Percentiles rank a stretch among this genome's conserved stretches.
Evolutionary conservation across 1,284 basidiomycete species (phyloP).

Genomic region (Thelephora terrestris): DNA sequence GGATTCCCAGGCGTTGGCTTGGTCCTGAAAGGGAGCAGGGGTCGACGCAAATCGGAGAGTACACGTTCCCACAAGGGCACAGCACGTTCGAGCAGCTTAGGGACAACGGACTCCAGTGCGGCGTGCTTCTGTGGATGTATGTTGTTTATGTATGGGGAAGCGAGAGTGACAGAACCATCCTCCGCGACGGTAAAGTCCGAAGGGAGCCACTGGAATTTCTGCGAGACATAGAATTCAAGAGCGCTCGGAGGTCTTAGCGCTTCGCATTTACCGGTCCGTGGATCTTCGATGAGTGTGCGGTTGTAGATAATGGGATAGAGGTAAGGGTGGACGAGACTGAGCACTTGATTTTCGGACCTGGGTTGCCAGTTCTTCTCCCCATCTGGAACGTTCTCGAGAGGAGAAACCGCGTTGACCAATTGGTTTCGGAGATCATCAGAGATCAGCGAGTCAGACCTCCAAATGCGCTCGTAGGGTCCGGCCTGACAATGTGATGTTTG

Average conservation of each 20-base stretch:
- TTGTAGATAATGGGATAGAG: conserved; percentile 7
- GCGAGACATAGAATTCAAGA: not conserved
- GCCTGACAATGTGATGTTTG: conserved; percentile 2
- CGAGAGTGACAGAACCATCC: not conserved
- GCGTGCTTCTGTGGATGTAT: conserved; percentile 4
- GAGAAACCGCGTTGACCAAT: not conserved
- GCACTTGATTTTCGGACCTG: conserved; percentile 13
- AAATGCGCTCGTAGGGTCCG: conserved; percentile 36
- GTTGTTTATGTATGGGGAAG: conserved; percentile 7
- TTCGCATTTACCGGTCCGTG: not conserved
- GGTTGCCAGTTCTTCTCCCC: conserved; percentile 16
- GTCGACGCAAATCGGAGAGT: conserved; percentile 3
- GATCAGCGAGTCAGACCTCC: conserved; percentile 30
- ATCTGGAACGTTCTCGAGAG: conserved; percentile 8
- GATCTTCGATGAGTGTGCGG: not conserved
- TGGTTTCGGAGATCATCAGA: not conserved
- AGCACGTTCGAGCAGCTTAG: conserved; percentile 5
- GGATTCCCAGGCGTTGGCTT: not conserved
- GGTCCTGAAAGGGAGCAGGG: not conserved
- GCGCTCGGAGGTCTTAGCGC: not conserved
- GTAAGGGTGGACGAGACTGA: conserved; percentile 10
- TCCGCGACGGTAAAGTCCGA: conserved; percentile 10
- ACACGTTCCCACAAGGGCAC: conserved; percentile 10
- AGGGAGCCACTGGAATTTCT: conserved; percentile 11
- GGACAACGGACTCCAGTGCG: conserved; percentile 2